Evolutionary conservation across 257 asterid species (phyloP).

Genomic region (Salvia rosmarinus): DNA sequence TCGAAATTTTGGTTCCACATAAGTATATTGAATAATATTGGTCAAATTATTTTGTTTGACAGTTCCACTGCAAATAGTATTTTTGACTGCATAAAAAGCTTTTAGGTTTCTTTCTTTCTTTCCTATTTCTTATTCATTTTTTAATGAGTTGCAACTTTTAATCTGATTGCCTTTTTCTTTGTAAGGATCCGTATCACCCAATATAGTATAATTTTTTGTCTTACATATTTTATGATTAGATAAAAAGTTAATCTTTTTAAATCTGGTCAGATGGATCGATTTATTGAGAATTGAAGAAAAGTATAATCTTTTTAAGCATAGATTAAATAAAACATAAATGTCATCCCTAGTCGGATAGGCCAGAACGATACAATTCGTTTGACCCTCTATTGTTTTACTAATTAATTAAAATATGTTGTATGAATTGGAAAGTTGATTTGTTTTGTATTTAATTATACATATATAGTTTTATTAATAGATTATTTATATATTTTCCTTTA

Average conservation of each 20-base stretch:
- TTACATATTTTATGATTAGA: neutral
- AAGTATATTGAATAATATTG: conserved; percentile 19
- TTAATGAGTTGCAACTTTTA: neutral
- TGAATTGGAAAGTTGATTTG: too few relatives aligned
- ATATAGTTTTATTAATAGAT: too few relatives aligned
- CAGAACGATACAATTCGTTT: too few relatives aligned
- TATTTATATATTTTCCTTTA: too few relatives aligned
- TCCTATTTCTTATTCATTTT: neutral
- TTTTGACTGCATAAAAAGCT: conserved; percentile 6
- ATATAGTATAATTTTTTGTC: neutral
- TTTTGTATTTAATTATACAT: too few relatives aligned
- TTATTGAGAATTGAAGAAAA: too few relatives aligned
- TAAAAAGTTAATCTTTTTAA: neutral
- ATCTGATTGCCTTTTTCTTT: neutral
- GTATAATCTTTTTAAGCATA: too few relatives aligned
- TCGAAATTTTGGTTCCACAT: conserved; percentile 4
- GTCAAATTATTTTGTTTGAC: conserved; percentile 29
- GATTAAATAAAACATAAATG: too few relatives aligned
- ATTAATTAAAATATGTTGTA: too few relatives aligned
- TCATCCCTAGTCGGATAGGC: too few relatives aligned
- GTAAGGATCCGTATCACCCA: conserved; percentile 9
- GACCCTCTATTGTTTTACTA: too few relatives aligned
- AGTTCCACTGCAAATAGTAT: conserved; percentile 11
- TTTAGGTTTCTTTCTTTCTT: neutral
- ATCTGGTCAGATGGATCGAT: neutral